A percentile compares a stretch with the other conserved stretches of the same genome.
phyloP scores from a whole-genome alignment of 768 basidiomycete species.

The Mycena latifolia region DNA sequence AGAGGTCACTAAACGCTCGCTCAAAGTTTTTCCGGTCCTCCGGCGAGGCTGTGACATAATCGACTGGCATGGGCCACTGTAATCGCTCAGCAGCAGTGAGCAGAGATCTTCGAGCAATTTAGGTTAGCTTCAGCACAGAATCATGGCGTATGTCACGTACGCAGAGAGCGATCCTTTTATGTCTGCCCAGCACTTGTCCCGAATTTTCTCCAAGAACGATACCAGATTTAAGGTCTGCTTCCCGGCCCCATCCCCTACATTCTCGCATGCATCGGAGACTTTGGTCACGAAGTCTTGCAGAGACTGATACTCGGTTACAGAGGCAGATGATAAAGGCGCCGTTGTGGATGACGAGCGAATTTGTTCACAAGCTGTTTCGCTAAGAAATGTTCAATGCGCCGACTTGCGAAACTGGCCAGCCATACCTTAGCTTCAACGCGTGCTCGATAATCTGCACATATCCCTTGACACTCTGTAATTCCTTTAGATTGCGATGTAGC shows the following conservation, averaged over 20 bases:
- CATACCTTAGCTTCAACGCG: slow-evolving; percentile 79
- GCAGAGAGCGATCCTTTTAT: slow-evolving; percentile 74
- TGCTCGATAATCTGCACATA: slow-evolving; percentile 84
- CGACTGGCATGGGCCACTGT: slow-evolving; percentile 86
- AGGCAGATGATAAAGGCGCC: slow-evolving; percentile 56
- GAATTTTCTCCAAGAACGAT: slow-evolving; percentile 70
- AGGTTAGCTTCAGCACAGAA: slow-evolving; percentile 4
- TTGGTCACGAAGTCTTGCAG: slow-evolving; percentile 72
- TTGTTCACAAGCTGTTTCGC: slow-evolving; percentile 70
- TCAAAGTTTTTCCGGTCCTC: slow-evolving; percentile 78
- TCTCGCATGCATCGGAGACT: slow-evolving; percentile 58
- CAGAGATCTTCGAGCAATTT: slow-evolving; percentile 62
- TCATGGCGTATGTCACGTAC: slow-evolving; percentile 55
- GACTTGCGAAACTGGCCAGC: not conserved
- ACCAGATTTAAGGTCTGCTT: slow-evolving; percentile 71
- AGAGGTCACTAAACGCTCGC: slow-evolving; percentile 78
- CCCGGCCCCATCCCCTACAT: slow-evolving; percentile 59
- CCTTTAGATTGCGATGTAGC: slow-evolving; percentile 80
- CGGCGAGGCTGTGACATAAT: slow-evolving; percentile 65
- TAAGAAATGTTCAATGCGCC: slow-evolving; percentile 42
- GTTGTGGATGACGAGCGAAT: slow-evolving; percentile 52
- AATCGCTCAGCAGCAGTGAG: slow-evolving; percentile 76
- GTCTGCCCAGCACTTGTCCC: slow-evolving; percentile 80
- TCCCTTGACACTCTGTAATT: slow-evolving; percentile 79
- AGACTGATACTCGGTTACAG: slow-evolving; percentile 68